A percentile compares a stretch with the other conserved stretches of the same genome.
phyloP scores from a whole-genome alignment of 2,329 filamentous ascomycete species.

The Pseudogymnoascus sp. region DNA sequence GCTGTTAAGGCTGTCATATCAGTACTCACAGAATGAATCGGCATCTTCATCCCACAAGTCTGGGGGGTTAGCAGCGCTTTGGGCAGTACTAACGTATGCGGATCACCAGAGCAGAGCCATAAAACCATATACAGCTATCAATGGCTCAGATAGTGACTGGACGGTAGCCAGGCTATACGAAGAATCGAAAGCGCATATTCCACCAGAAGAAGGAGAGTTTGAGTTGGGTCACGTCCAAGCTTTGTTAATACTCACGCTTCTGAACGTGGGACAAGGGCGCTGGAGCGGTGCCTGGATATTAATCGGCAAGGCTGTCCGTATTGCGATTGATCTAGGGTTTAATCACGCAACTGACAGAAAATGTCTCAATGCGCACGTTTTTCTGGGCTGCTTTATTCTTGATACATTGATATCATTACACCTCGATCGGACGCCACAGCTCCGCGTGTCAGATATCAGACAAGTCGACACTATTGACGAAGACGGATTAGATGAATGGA shows the following conservation, averaged over 20 bases:
- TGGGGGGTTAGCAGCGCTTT: constrained; percentile 49
- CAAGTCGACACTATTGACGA: constrained; percentile 46
- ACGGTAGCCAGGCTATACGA: constrained; percentile 38
- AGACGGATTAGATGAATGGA: constrained; percentile 67
- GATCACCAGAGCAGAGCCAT: constrained; percentile 43
- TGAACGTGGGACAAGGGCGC: constrained; percentile 54
- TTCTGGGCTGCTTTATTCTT: constrained; percentile 54
- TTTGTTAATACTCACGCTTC: constrained; percentile 51
- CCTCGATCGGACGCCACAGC: constrained; percentile 42
- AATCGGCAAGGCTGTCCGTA: constrained; percentile 55
- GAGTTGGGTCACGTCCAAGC: constrained; percentile 48
- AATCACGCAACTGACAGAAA: constrained; percentile 27
- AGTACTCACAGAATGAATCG: constrained; percentile 24
- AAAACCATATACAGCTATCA: constrained; percentile 14
- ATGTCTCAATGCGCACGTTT: constrained; percentile 34
- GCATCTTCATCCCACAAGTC: constrained; percentile 14
- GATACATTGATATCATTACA: constrained; percentile 51
- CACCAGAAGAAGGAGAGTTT: constrained; percentile 40
- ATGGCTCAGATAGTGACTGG: constrained; percentile 18
- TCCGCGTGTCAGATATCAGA: constrained; percentile 40
- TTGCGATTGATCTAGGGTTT: constrained; percentile 38
- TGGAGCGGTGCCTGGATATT: constrained; percentile 54
- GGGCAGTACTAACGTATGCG: constrained; percentile 52
- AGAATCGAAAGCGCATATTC: constrained; percentile 43
- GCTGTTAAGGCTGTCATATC: constrained; percentile 26